Base-by-base conservation (phyloP, 139 green algal genomes). In the Chlorella sorokiniana region DNA sequence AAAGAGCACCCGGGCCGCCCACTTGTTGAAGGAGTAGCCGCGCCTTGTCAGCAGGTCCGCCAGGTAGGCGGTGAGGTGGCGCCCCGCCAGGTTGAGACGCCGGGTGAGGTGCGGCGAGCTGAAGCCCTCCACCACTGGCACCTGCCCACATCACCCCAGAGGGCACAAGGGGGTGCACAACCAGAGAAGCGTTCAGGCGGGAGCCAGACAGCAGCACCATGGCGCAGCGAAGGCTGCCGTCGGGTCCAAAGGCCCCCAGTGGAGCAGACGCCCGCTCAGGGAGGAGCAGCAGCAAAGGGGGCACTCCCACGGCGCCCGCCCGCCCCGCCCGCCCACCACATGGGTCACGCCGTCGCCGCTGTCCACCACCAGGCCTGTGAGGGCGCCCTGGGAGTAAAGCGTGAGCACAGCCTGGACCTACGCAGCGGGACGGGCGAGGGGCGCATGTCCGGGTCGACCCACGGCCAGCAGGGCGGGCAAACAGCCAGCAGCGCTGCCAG, bases 331-430 rank as follows among this genome's bases (percentile, higher is more conserved):
- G 40, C 76, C 82, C 51, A 95, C 93, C n/a, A 87, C 89, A 68
- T 97, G 94, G 0, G 91, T 92, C 0, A 94, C 91, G 29, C 91
- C 92, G 45, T 96, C 93, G 0, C 94, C 94, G 3, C 80, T 89
- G 78, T 97, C 94, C 72, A 97, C 68, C 16, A 96, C 94, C 31
- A 97, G 84, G 0, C 94, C 94, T 1, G 90, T 97, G 68, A 95
- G 85, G 67, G 94, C 84, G 2, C 91, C 90, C 81, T 94, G 89
- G 0, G 89, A 86, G 84, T 97, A 97, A 20, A 97, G 84, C 29
- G 93, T 95, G 3, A 97, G 90, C 37, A 95, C 92, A 5, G 94
- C 91, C 80, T 97, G 93, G n/a, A 94, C 83, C 78, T 97, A 94
- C 52, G 94, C 86, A 29, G 23, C 20, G 37, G 76, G 22, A 97